These are phyloP conservation scores for Beauveria varroae DNA, from an alignment of 2,329 filamentous ascomycete species.

Conservation along the genomic window DNA sequence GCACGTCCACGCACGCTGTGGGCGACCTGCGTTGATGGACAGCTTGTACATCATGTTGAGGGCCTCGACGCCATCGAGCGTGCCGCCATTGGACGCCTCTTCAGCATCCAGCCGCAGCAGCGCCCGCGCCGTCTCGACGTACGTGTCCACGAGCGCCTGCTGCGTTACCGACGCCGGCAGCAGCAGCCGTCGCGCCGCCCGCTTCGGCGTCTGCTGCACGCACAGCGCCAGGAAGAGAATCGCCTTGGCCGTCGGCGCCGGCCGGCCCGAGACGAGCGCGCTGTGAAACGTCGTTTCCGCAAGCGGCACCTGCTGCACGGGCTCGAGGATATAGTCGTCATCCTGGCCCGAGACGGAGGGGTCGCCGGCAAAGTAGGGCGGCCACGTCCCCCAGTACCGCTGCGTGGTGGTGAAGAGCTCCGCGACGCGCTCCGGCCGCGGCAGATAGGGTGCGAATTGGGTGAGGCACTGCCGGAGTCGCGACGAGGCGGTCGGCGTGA, in stretches of 20 bases:
- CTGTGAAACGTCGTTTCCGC: conserved; percentile 28
- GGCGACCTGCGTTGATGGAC: conserved; percentile 46
- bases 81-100: conserved; percentile 34
- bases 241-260: conserved; percentile 27
- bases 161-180: conserved; percentile 27
- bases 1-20: conserved; percentile 45
- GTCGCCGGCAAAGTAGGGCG: conserved; percentile 12
- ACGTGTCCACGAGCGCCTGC: conserved; percentile 35
- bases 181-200: conserved; percentile 20
- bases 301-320: conserved; percentile 13
- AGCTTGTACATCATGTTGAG: conserved; percentile 43
- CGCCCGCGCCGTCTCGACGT: conserved; percentile 34
- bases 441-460: conserved; percentile 11
- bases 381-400: conserved; percentile 20
- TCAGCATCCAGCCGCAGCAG: conserved; percentile 39
- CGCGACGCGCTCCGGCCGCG: conserved; percentile 10
- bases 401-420: conserved; percentile 17
- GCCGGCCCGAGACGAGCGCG: conserved; percentile 25
- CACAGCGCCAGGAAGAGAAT: conserved; percentile 36
- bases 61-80: conserved; percentile 45
- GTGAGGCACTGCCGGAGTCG: conserved; percentile 11
- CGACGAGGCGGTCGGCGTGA: not conserved
- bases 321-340: conserved; percentile 9
- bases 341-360: no score
- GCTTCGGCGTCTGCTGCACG: conserved; percentile 31